Conservation (phyloP, 1,284 basidiomycete genomes). For the Fomitopsis pinicola region DNA sequence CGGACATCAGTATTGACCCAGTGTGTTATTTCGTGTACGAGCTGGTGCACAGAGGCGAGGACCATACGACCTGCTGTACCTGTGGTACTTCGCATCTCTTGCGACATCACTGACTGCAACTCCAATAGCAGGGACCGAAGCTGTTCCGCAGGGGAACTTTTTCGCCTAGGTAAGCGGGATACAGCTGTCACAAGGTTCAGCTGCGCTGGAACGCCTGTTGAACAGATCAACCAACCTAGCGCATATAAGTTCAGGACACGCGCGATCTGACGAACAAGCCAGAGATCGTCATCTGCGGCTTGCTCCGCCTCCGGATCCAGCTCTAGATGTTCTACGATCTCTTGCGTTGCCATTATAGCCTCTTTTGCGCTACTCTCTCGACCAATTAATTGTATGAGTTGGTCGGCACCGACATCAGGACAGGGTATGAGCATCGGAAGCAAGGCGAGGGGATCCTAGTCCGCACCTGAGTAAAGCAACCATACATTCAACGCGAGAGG, state of each 20-base stretch:
- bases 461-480: neutral
- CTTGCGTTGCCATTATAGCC: constrained; percentile 55
- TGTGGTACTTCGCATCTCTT: constrained; percentile 23
- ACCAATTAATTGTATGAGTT: constrained; percentile 41
- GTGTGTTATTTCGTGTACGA: constrained; percentile 24
- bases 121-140: constrained; percentile 40
- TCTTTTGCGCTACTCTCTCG: constrained; percentile 53
- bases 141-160: constrained; percentile 17
- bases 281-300: constrained; percentile 18
- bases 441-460: constrained; percentile 48
- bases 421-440: constrained; percentile 42
- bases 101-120: constrained; percentile 30
- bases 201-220: neutral
- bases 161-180: constrained; percentile 34
- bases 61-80: constrained; percentile 35
- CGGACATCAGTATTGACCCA: constrained; percentile 29
- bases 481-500: neutral
- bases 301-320: constrained; percentile 29
- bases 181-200: constrained; percentile 34
- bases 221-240: constrained; percentile 28
- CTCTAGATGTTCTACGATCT: constrained; percentile 47
- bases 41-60: constrained; percentile 28
- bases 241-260: constrained; percentile 37
- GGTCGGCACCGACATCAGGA: constrained; percentile 32
- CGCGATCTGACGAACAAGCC: constrained; percentile 27